phyloP scores from a whole-genome alignment of 1,284 basidiomycete genomes.

The Lignosus rhinocerotis region DNA sequence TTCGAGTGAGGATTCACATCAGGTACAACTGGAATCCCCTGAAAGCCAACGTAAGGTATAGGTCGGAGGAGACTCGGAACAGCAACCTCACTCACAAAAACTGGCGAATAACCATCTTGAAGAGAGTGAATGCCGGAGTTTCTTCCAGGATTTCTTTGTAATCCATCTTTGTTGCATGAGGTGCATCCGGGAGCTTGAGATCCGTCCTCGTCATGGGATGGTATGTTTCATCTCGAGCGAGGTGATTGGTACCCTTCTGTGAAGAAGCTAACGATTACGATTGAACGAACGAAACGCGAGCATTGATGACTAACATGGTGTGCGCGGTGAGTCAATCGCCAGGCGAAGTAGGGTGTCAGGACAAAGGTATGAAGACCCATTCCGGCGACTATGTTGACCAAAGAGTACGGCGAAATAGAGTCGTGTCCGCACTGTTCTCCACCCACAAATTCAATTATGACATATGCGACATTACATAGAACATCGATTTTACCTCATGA shows the following conservation, averaged over 20 bases:
- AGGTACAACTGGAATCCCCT: slow-evolving; percentile 40
- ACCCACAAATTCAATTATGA: not conserved
- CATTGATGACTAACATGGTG: slow-evolving; percentile 31
- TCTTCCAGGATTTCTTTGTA: slow-evolving; percentile 43
- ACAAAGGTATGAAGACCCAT: slow-evolving; percentile 40
- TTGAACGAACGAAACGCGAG: not conserved
- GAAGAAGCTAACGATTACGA: not conserved
- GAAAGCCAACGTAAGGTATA: slow-evolving; percentile 28
- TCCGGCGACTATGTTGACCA: slow-evolving; percentile 33
- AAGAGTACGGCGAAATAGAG: slow-evolving; percentile 24
- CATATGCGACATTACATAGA: not conserved
- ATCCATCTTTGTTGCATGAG: slow-evolving; percentile 31
- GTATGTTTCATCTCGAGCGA: slow-evolving; percentile 39
- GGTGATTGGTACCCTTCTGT: slow-evolving; percentile 37
- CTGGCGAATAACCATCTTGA: slow-evolving; percentile 53
- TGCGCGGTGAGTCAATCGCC: slow-evolving; percentile 50
- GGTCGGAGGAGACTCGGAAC: not conserved
- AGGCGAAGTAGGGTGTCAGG: slow-evolving; percentile 52
- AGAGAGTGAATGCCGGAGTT: slow-evolving; percentile 58
- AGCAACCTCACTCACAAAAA: slow-evolving; percentile 34
- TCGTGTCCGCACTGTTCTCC: slow-evolving; percentile 35
- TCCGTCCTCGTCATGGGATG: slow-evolving; percentile 34
- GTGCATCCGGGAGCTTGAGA: slow-evolving; percentile 33
- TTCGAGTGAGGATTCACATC: slow-evolving; percentile 24
- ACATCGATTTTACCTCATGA: slow-evolving; percentile 23